These are phyloP conservation scores for Aurantiochytrium sp. DNA, from an alignment of 108 stramenopile species.

Conservation along the genomic window DNA sequence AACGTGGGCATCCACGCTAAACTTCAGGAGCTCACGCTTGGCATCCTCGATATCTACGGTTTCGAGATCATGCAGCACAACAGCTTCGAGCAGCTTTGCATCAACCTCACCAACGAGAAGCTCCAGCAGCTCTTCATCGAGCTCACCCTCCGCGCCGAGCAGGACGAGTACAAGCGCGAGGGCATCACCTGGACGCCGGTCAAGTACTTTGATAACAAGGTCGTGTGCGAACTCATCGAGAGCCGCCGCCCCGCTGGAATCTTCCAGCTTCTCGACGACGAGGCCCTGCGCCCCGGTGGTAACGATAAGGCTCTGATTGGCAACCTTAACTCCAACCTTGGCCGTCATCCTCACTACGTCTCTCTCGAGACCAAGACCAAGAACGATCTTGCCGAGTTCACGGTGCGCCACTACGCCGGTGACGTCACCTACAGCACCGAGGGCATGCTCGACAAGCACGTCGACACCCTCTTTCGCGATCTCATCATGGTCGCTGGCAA, in stretches of 20 bases:
- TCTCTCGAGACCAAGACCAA: slow-evolving; percentile 41
- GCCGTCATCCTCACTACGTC: background rate
- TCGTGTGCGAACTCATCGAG: slow-evolving; percentile 47
- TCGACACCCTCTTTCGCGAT: slow-evolving; percentile 83
- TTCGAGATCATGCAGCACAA: slow-evolving; percentile 39
- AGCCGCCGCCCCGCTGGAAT: slow-evolving; percentile 29
- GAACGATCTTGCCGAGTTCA: slow-evolving; percentile 65
- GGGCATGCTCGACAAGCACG: slow-evolving; percentile 95
- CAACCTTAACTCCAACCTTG: background rate
- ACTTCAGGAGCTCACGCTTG: slow-evolving; percentile 12
- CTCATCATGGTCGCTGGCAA: slow-evolving; percentile 72
- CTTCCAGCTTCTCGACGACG: slow-evolving; percentile 41
- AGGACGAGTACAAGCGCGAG: slow-evolving; percentile 52
- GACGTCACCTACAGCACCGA: slow-evolving; percentile 80
- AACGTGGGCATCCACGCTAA: slow-evolving; percentile 20
- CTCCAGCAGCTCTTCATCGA: slow-evolving; percentile 58
- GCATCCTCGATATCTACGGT: slow-evolving; percentile 44
- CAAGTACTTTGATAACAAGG: slow-evolving; percentile 52
- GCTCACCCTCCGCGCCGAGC: slow-evolving; percentile 47
- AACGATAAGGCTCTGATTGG: slow-evolving; percentile 16
- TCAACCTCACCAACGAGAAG: slow-evolving; percentile 53
- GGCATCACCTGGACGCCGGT: slow-evolving; percentile 42
- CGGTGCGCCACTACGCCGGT: slow-evolving; percentile 88
- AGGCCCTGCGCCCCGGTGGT: slow-evolving; percentile 12
- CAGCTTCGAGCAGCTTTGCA: slow-evolving; percentile 45